Evolutionary conservation across 78 protist species (phyloP).

Genomic region (Planoprotostelium fungivorum): DNA sequence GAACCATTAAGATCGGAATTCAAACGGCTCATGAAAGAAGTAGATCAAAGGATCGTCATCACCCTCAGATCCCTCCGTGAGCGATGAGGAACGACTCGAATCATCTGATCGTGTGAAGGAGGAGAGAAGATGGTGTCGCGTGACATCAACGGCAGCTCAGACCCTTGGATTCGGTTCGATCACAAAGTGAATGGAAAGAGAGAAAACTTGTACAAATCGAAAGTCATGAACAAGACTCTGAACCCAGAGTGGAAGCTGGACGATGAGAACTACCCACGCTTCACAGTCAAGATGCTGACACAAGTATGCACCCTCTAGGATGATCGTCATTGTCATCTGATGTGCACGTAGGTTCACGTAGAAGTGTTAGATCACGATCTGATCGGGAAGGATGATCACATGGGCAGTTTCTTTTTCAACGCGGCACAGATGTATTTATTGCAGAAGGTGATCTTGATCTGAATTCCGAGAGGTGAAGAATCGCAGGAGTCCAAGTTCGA

Average conservation of each 20-base stretch:
- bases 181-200: neutral
- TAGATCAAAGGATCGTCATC: neutral
- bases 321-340: no score
- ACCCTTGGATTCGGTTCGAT: neutral
- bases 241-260: neutral
- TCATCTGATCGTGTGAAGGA: neutral
- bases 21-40: neutral
- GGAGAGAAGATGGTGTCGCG: neutral
- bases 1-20: neutral
- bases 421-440: neutral
- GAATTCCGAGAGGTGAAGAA: no score
- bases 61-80: neutral
- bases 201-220: neutral
- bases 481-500: no score
- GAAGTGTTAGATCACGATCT: neutral
- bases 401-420: neutral
- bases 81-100: neutral
- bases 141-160: neutral
- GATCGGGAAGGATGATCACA: neutral
- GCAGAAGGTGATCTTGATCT: no score
- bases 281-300: neutral
- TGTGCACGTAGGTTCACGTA: neutral
- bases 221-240: neutral
- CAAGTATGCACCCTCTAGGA: no score
- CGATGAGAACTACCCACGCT: neutral